These are phyloP conservation scores for Cryptosporidium ubiquitum DNA, from an alignment of 169 alveolate species.

Conservation along the genomic window DNA sequence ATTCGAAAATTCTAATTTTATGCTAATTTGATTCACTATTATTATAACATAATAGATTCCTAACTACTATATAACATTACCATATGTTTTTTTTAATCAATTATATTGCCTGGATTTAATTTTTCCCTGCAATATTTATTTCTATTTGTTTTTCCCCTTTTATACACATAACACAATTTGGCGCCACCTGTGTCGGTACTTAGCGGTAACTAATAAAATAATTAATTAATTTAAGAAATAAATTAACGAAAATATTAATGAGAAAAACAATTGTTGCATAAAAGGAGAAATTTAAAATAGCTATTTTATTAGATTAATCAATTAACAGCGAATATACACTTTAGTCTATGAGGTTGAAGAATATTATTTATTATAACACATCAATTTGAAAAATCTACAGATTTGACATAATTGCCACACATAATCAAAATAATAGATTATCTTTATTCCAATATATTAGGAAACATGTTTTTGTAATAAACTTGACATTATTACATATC, in stretches of 20 bases:
- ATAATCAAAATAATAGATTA: no score
- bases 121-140: neutral
- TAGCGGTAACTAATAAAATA: neutral
- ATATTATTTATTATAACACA: no score
- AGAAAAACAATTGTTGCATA: no score
- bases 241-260: neutral
- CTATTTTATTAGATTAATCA: no score
- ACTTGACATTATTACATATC: no score
- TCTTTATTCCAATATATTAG: no score
- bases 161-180: slow-evolving; percentile 2
- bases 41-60: neutral
- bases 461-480: neutral
- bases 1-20: neutral
- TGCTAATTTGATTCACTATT: no score
- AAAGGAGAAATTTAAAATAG: no score
- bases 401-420: neutral
- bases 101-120: neutral
- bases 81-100: neutral
- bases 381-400: neutral
- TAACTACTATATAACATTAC: neutral
- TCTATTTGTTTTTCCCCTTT: neutral
- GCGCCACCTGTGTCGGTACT: neutral
- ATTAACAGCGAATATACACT: neutral
- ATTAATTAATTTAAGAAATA: no score
- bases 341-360: no score